These are phyloP conservation scores for Metarhizium guizhouense DNA, from an alignment of 2,329 filamentous ascomycete genomes.

Conservation along the genomic window DNA sequence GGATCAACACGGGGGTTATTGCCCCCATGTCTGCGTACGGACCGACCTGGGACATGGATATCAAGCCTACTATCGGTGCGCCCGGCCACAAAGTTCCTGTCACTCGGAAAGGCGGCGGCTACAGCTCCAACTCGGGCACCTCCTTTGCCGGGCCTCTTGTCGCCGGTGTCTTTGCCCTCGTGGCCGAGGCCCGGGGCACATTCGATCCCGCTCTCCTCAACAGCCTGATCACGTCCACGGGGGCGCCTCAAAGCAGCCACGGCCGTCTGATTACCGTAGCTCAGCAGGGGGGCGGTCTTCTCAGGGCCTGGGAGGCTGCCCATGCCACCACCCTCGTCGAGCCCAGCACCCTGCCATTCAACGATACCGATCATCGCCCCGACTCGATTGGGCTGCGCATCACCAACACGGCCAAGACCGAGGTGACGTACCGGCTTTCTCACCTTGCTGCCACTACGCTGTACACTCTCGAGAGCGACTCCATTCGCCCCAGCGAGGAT, in stretches of 20 bases:
- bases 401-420: neutral
- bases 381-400: neutral
- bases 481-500: neutral
- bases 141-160: constrained; percentile 2
- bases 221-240: constrained; percentile 4
- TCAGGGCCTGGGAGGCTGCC: constrained; percentile 45
- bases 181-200: neutral
- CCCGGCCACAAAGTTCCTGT: constrained; percentile 18
- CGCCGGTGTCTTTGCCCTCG: constrained; percentile 1
- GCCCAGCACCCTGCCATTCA: constrained; percentile 43
- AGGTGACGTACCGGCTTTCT: constrained; percentile 2
- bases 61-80: constrained; percentile 32
- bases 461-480: neutral
- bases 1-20: constrained; percentile 2
- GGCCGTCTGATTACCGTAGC: neutral
- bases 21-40: constrained; percentile 1
- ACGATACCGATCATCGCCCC: constrained; percentile 34
- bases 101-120: neutral
- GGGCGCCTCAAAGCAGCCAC: constrained; percentile 1
- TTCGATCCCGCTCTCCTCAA: constrained; percentile 3
- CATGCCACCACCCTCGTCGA: constrained; percentile 38
- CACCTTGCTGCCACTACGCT: neutral
- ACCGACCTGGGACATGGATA: constrained; percentile 22
- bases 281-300: constrained; percentile 40
- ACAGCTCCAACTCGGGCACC: neutral